Conservation (phyloP, 495 filamentous ascomycete genomes). For the Hypoxylon fuscum region DNA sequence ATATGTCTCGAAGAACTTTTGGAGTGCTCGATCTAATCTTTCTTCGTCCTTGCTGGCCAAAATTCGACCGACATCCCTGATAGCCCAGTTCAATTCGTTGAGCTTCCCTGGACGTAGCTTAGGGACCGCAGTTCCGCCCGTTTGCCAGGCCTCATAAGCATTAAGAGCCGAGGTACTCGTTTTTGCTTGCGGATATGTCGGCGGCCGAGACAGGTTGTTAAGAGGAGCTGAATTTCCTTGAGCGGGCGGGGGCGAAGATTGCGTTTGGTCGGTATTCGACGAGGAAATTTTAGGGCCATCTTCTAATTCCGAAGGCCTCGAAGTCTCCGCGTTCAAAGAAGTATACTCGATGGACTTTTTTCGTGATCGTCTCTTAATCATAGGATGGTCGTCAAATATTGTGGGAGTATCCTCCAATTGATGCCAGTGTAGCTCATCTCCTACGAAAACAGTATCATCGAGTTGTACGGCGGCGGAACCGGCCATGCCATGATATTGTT, state of each 20-base stretch:
- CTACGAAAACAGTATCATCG: slow-evolving; percentile 42
- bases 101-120: not conserved
- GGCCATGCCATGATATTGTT: slow-evolving; percentile 49
- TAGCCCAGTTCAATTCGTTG: not conserved
- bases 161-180: not conserved
- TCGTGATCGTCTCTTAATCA: not conserved
- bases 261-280: slow-evolving; percentile 19
- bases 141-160: not conserved
- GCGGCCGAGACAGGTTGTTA: not conserved
- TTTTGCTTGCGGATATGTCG: not conserved
- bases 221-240: not conserved
- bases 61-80: slow-evolving; percentile 19
- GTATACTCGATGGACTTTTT: not conserved
- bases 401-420: slow-evolving; percentile 3
- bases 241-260: slow-evolving; percentile 19
- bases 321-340: not conserved
- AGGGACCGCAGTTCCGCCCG: not conserved
- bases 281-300: slow-evolving; percentile 1
- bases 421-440: slow-evolving; percentile 28
- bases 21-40: slow-evolving; percentile 34
- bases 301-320: not conserved
- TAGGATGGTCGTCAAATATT: not conserved
- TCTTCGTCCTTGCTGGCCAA: slow-evolving; percentile 25
- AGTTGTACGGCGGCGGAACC: slow-evolving; percentile 61
- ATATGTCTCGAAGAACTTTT: slow-evolving; percentile 32